phyloP scores from a whole-genome alignment of 192 early-diverging fungal genomes.

The Jimgerdemannia flammicorona region DNA sequence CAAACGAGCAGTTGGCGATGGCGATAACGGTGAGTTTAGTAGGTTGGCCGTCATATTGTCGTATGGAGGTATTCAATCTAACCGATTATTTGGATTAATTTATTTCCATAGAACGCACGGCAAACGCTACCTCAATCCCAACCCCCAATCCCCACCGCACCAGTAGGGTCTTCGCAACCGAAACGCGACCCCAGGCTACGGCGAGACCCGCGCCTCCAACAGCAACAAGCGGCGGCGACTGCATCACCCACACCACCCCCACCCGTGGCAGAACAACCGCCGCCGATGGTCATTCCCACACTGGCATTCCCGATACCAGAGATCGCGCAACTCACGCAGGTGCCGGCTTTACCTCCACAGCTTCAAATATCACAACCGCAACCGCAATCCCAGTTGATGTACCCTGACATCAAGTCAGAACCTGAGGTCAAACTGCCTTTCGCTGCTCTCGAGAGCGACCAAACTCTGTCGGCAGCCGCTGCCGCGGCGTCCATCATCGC shows the following conservation, averaged over 20 bases:
- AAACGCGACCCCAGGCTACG: background rate
- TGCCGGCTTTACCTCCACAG: background rate
- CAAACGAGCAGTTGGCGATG: slow-evolving; percentile 19
- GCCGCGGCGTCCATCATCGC: no score
- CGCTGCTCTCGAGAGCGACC: background rate
- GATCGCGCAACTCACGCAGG: background rate
- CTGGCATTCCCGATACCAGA: background rate
- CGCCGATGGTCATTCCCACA: slow-evolving; percentile 2
- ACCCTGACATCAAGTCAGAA: background rate
- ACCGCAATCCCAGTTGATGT: background rate
- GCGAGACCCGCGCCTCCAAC: background rate
- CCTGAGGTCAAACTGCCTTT: background rate
- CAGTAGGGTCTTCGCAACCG: background rate
- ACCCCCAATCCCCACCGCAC: background rate
- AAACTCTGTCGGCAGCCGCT: background rate
- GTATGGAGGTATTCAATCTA: no score
- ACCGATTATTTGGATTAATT: background rate
- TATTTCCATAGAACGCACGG: background rate
- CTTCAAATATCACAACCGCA: slow-evolving; percentile 1
- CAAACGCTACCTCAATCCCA: slow-evolving; percentile 2
- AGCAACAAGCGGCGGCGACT: background rate
- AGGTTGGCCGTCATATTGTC: no score
- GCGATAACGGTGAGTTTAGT: background rate
- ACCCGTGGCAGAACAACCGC: background rate
- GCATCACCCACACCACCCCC: background rate